Conservation (phyloP, 148 eudicot genomes). For the Vaccinium vitisidaea region DNA sequence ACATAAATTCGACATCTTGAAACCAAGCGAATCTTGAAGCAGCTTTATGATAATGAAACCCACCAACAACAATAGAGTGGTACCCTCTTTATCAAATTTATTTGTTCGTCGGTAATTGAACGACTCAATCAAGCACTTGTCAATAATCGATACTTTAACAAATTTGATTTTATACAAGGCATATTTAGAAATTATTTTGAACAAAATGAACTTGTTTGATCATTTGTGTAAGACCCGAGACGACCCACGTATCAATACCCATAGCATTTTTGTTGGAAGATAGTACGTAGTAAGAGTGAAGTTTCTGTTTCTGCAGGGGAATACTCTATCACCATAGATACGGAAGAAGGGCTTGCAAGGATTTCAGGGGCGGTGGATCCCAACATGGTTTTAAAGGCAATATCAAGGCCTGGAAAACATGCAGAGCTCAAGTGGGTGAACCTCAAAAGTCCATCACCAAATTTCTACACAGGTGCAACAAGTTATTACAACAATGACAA, state of each 20-base stretch:
- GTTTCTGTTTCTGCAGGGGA: conserved; percentile 14
- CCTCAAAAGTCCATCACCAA: conserved; percentile 18
- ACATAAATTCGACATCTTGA: no score
- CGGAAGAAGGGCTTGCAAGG: conserved; percentile 25
- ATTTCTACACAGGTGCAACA: neutral
- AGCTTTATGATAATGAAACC: no score
- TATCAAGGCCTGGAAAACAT: conserved; percentile 27
- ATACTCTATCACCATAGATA: conserved; percentile 24
- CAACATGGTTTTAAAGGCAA: conserved; percentile 24
- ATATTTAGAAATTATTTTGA: neutral
- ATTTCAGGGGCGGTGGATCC: conserved; percentile 34
- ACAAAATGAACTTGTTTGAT: neutral
- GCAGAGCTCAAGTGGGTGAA: conserved; percentile 32
- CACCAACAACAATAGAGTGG: no score
- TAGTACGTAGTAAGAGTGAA: neutral
- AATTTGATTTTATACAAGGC: neutral
- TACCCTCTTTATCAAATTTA: no score
- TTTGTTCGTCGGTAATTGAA: no score
- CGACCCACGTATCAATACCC: neutral
- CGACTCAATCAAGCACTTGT: neutral
- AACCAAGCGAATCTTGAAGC: no score
- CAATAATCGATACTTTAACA: neutral
- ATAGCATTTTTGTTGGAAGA: neutral
- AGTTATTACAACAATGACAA: neutral
- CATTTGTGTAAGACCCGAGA: neutral